phyloP scores from a whole-genome alignment of 2,329 filamentous ascomycete genomes.

The Xylaria sp. region DNA sequence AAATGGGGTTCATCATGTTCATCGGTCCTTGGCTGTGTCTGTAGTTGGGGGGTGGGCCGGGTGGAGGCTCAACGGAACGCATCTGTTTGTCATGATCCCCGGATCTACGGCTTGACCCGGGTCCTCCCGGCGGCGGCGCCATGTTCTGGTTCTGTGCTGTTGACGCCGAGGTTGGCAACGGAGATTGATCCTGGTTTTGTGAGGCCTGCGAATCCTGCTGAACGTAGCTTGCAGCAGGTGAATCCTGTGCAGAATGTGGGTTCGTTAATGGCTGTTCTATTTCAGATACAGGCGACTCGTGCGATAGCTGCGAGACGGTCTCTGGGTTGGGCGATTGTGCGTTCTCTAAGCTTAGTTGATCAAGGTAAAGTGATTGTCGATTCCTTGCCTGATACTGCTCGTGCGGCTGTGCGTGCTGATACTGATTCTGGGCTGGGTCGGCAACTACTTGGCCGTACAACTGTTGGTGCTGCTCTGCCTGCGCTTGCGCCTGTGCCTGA shows the following conservation, averaged over 20 bases:
- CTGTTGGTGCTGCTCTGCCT: constrained; percentile 42
- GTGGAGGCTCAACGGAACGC: constrained; percentile 47
- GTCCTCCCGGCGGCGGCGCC: constrained; percentile 50
- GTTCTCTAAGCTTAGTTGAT: constrained; percentile 35
- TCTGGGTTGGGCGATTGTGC: constrained; percentile 56
- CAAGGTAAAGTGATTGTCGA: constrained; percentile 31
- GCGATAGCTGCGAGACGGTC: constrained; percentile 64
- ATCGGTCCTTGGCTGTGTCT: constrained; percentile 52
- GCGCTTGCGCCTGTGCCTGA: constrained; percentile 29
- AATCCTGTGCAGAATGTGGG: constrained; percentile 48
- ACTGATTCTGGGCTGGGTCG: constrained; percentile 43
- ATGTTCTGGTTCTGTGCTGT: constrained; percentile 45
- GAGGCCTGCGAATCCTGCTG: constrained; percentile 30
- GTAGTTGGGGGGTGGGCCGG: constrained; percentile 55
- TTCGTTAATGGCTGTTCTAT: constrained; percentile 46
- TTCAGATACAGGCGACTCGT: constrained; percentile 60
- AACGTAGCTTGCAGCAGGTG: constrained; percentile 43
- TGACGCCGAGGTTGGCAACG: constrained; percentile 13
- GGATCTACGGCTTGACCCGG: constrained; percentile 48
- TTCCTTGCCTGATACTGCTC: constrained; percentile 35
- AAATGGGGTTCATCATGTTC: constrained; percentile 47
- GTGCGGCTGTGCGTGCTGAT: constrained; percentile 40
- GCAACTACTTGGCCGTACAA: constrained; percentile 43
- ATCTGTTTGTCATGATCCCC: constrained; percentile 53
- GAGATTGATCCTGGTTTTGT: constrained; percentile 28